Conservation (phyloP, 148 eudicot species). For the Diospyros kaki region DNA sequence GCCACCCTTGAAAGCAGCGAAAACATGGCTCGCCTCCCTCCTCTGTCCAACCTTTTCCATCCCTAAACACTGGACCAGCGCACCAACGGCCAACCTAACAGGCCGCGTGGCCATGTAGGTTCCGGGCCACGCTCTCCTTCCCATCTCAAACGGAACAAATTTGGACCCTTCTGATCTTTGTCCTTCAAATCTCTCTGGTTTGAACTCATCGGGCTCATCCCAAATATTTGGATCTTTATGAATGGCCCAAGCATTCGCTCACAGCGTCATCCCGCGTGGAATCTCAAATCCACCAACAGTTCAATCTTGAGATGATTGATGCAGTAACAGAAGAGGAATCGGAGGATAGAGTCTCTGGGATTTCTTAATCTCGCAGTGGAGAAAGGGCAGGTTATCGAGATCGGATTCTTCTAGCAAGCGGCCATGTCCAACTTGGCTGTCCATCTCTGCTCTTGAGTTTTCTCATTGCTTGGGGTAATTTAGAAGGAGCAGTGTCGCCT, state of each 20-base stretch:
- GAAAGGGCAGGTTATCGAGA: conserved; percentile 23
- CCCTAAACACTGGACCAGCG: conserved; percentile 30
- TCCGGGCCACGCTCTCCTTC: conserved; percentile 36
- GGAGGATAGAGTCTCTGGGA: conserved; percentile 25
- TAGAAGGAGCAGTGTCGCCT: conserved; percentile 29
- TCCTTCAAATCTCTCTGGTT: conserved; percentile 27
- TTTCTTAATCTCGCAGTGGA: conserved; percentile 21
- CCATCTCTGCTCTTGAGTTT: conserved; percentile 22
- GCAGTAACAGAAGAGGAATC: conserved; percentile 28
- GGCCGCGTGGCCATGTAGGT: conserved; percentile 15
- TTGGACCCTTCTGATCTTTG: conserved; percentile 21
- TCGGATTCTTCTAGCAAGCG: conserved; percentile 25
- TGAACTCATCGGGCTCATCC: conserved; percentile 31
- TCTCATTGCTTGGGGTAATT: conserved; percentile 15
- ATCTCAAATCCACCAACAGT: conserved; percentile 24
- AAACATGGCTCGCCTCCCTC: not conserved
- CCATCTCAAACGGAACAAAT: conserved; percentile 34
- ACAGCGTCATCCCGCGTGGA: conserved; percentile 22
- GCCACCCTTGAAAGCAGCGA: conserved; percentile 2
- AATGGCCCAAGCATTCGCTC: conserved; percentile 28
- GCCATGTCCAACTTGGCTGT: conserved; percentile 14
- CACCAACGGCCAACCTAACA: conserved; percentile 26
- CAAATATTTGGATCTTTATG: conserved; percentile 31
- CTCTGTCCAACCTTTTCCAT: conserved; percentile 19
- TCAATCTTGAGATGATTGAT: conserved; percentile 26